Evolutionary conservation across 2,329 filamentous ascomycete species (phyloP).

Genomic region (Pseudogymnoascus sp.): DNA sequence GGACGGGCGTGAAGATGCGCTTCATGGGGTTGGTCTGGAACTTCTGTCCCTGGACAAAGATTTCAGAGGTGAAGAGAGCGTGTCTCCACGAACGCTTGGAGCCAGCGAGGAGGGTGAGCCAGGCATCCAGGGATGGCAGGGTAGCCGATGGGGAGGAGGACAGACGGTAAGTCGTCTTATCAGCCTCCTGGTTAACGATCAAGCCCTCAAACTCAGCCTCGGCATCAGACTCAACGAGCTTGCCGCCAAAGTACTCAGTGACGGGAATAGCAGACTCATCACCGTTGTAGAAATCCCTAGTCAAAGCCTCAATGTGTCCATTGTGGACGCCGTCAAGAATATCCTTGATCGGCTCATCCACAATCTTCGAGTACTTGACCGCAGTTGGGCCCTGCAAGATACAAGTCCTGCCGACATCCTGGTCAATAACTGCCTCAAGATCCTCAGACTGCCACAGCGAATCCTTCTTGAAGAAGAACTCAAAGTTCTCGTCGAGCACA

Average conservation of each 20-base stretch:
- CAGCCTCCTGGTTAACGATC: slow-evolving; percentile 67
- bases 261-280: slow-evolving; percentile 69
- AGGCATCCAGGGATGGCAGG: slow-evolving; percentile 72
- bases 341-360: slow-evolving; percentile 91
- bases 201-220: slow-evolving; percentile 79
- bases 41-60: slow-evolving; percentile 89
- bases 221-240: slow-evolving; percentile 63
- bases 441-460: slow-evolving; percentile 99
- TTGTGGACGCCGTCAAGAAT: slow-evolving; percentile 89
- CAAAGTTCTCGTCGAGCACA: slow-evolving; percentile 91
- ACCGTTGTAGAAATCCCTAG: slow-evolving; percentile 70
- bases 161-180: slow-evolving; percentile 79
- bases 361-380: slow-evolving; percentile 77
- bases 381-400: slow-evolving; percentile 94
- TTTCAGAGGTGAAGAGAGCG: slow-evolving; percentile 86
- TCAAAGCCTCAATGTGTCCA: slow-evolving; percentile 72
- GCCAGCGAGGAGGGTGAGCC: slow-evolving; percentile 83
- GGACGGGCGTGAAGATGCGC: slow-evolving; percentile 78
- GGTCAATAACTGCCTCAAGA: slow-evolving; percentile 86
- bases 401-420: slow-evolving; percentile 92
- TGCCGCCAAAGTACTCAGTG: slow-evolving; percentile 93
- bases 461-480: slow-evolving; percentile 99
- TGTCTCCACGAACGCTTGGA: slow-evolving; percentile 85
- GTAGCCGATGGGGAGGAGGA: slow-evolving; percentile 65
- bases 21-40: slow-evolving; percentile 96